Evolutionary conservation across 2,329 filamentous ascomycete genomes (phyloP), one percentile per base, ranked within the genome.

Genomic region (Penicillium oxalicum): DNA sequence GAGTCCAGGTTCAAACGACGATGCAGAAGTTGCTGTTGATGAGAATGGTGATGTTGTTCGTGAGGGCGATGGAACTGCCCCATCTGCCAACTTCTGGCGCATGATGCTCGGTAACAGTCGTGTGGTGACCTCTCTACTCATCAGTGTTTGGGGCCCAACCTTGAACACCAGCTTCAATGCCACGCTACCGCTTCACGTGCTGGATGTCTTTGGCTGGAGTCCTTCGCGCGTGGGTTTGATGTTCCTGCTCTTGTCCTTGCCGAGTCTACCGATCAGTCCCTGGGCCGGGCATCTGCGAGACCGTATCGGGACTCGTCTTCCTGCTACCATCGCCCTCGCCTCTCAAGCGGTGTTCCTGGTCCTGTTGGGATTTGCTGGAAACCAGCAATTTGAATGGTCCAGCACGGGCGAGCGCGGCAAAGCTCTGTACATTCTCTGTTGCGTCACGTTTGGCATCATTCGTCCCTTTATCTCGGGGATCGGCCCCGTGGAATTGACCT

Each of bases 221-320:
- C 75, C 79, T 0, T 74, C 74, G 0, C 77, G 74, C 0, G 76
- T 77, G 2, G 80, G 80, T 1, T 62, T 83, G 9, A 64, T 81
- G 25, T 82, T 83, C 56, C 69, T 83, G 6, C 67, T 74, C 2
- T 58, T 87, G 29, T 77, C 83, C 33, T 63, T 83, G 5, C 84
- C 84, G 0, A 43, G 28, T 42, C 29, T 46, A 5, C 34, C 44
- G 7, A 40, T 79, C 2, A 77, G 79, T 0, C 84, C 84, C 0
- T 27, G 81, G 0, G 75, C 82, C 1, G 83, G 79, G n/a, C 70
- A 68, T 65, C 61, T 75, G 28, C 60, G 61, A 12, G 61, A 66
- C 41, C 47, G 48, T 5, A 33, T 60, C 3, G 63, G 62, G 2
- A 45, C 43, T 6, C 1, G 62, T 60, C 12, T 49, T 56, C 27